phyloP scores from a whole-genome alignment of 495 filamentous ascomycete species.

The Hypoxylon lenormandii region DNA sequence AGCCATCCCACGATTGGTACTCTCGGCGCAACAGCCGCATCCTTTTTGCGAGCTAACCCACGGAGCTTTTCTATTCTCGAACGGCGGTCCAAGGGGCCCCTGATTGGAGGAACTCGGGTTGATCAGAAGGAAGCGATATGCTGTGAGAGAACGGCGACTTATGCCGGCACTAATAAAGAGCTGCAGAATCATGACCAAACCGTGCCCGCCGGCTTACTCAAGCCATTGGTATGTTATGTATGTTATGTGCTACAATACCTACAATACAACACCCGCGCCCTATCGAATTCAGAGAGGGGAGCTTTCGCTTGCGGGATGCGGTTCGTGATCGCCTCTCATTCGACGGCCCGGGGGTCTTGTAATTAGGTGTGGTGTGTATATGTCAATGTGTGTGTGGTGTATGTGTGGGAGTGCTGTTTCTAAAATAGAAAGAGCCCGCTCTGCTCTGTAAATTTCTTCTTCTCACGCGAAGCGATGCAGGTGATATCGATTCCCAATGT shows the following conservation, averaged over 20 bases:
- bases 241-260: too few species aligned
- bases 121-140: slow-evolving; percentile 39
- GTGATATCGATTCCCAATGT: slow-evolving; percentile 45
- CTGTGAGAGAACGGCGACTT: slow-evolving; percentile 33
- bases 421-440: slow-evolving; percentile 38
- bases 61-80: slow-evolving; percentile 23
- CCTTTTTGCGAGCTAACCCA: slow-evolving; percentile 25
- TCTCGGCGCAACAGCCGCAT: slow-evolving; percentile 46
- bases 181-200: slow-evolving; percentile 28
- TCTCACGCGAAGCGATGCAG: slow-evolving; percentile 45
- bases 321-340: slow-evolving; percentile 28
- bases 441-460: slow-evolving; percentile 7
- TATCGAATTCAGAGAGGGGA: slow-evolving; percentile 14
- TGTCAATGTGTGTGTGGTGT: slow-evolving; percentile 2
- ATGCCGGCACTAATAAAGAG: slow-evolving; percentile 46
- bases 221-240: slow-evolving; percentile 24
- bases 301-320: slow-evolving; percentile 31
- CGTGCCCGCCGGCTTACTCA: slow-evolving; percentile 37
- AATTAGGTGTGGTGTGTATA: not conserved
- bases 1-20: slow-evolving; percentile 33
- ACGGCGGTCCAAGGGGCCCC: not conserved
- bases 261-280: slow-evolving; percentile 23
- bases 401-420: slow-evolving; percentile 16
- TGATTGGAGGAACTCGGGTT: slow-evolving; percentile 35
- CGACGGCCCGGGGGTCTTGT: slow-evolving; percentile 7